phyloP scores from a whole-genome alignment of 768 basidiomycete species.

The Hydnum rufescens region DNA sequence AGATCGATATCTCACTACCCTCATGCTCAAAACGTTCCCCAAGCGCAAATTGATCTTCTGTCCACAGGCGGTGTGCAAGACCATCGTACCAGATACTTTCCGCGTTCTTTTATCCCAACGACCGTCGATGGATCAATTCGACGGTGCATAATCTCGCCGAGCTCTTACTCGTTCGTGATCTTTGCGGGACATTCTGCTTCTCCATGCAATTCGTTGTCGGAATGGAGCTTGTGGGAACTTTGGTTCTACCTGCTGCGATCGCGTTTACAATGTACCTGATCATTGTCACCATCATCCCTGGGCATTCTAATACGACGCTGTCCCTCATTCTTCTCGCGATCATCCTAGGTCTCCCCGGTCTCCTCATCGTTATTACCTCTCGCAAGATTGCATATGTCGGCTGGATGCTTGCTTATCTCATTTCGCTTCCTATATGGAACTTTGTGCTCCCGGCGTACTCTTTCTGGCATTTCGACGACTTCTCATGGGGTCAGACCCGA shows the following conservation, averaged over 20 bases:
- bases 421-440: constrained; percentile 94
- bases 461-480: constrained; percentile 99
- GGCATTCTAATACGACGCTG: constrained; percentile 48
- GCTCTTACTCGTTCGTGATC: constrained; percentile 79
- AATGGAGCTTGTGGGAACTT: constrained; percentile 93
- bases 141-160: constrained; percentile 97
- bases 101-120: constrained; percentile 83
- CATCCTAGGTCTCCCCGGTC: constrained; percentile 87
- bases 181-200: constrained; percentile 99
- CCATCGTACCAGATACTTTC: constrained; percentile 94
- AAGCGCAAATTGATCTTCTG: constrained; percentile 99
- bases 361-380: constrained; percentile 90
- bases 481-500: constrained; percentile 92
- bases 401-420: constrained; percentile 90
- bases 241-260: constrained; percentile 94
- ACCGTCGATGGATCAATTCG: constrained; percentile 98
- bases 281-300: constrained; percentile 69
- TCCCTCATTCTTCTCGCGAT: constrained; percentile 84
- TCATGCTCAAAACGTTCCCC: constrained; percentile 97
- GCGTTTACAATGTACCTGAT: constrained; percentile 91
- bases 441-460: constrained; percentile 86
- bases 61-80: constrained; percentile 98
- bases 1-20: constrained; percentile 95
- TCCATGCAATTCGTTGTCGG: constrained; percentile 98
- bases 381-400: constrained; percentile 86